Base-by-base conservation (phyloP, 768 basidiomycete genomes). In the Hydnomerulius pinastri region DNA sequence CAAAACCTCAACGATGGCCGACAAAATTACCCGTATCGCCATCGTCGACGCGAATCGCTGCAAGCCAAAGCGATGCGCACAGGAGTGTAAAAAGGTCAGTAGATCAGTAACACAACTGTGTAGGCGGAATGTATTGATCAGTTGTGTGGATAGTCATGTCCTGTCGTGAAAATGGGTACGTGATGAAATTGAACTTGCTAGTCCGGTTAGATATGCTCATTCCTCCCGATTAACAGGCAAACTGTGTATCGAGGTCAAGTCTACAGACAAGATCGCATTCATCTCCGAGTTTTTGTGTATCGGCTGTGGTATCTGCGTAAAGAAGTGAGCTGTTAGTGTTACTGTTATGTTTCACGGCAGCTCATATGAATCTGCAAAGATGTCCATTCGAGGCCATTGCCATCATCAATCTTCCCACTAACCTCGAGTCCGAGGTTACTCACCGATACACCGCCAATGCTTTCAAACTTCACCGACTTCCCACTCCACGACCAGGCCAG, bases 281-380 rank as follows among this genome's bases (percentile, higher is more conserved):
- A 90, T 99, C 73, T 98, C 97, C 23, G 97, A 99, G 70, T 94
- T 96, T 68, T 78, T 99, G 48, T 99, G 97, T 69, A 99, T 99
- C 54, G 97, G 97, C 62, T 99, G 97, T 71, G 97, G 97, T 90
- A 98, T 99, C 64, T 99, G 97, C 69, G 95, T 98, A 28, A 98
- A 98, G 76, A 99, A 98, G 96, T 97, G 64, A 67, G 87, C 74
- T 27, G 18, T 23, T 42, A 28, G 15, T 37, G 35, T 27, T 30
- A 1, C 3, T 12, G 33, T 17, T 42, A 46, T 52, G 12, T 20
- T 11, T 42, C 47, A 25, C 21, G 11, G 45, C 32, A 23, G 20
- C 50, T 57, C 24, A 50, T 42, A 45, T 15, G 3, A n/a, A 33
- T 39, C 38, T 20, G 38, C 42, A 36, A 50, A 98, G 96, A 73